Conservation (phyloP, 176 grass and related monocot species). For the Eleusine coracana region DNA sequence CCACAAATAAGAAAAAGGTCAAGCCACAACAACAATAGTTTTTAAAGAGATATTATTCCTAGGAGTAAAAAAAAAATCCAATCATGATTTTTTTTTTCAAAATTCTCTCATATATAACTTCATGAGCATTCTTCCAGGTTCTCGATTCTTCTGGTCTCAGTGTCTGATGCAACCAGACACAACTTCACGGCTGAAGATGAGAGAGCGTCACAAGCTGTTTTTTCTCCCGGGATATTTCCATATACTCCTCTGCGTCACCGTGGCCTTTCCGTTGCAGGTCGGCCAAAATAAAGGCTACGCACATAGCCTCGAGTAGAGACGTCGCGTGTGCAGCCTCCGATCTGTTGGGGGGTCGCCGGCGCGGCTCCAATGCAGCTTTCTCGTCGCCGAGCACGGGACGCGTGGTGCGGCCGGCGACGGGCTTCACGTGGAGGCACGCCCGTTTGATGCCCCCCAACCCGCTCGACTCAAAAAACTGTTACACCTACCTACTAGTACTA, state of each 20-base stretch:
- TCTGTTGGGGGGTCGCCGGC: not conserved
- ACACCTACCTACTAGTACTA: not conserved
- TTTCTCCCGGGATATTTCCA: not conserved
- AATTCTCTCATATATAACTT: not conserved
- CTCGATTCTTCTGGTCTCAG: no score
- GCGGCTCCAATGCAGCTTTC: not conserved
- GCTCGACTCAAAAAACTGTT: not conserved
- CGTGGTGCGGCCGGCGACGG: constrained; percentile 33
- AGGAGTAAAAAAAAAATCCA: no score
- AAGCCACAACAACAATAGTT: no score
- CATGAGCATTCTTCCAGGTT: not conserved
- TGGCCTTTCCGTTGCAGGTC: constrained; percentile 21
- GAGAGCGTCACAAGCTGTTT: no score
- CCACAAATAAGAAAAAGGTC: no score
- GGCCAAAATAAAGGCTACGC: constrained; percentile 14
- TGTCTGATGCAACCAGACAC: no score
- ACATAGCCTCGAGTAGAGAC: not conserved
- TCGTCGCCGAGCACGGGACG: not conserved
- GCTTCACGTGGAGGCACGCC: constrained; percentile 38
- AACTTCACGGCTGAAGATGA: no score
- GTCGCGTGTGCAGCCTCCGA: not conserved
- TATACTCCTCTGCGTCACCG: not conserved
- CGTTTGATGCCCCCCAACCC: not conserved
- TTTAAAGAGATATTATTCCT: no score
- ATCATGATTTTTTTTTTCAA: not conserved